These are phyloP conservation scores for Mallotus nudiflorus DNA, from an alignment of 345 rosid genomes.

Conservation along the genomic window DNA sequence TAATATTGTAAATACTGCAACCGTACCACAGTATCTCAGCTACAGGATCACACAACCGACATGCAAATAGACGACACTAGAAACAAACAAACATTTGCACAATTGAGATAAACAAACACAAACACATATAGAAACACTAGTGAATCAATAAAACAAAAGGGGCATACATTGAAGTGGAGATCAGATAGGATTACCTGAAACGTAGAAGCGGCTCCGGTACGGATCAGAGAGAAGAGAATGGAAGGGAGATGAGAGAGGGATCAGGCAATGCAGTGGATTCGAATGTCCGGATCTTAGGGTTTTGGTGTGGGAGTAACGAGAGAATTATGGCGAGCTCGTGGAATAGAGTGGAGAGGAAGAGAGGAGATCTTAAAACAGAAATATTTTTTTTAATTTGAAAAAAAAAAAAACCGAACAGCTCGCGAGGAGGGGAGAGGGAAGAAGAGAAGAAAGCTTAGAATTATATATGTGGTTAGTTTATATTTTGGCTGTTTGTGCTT, in stretches of 20 bases:
- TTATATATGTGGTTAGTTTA: no score
- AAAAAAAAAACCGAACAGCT: conserved; percentile 5
- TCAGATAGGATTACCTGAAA: neutral
- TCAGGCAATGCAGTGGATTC: neutral
- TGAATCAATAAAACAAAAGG: neutral
- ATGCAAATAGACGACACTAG: neutral
- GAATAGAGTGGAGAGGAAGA: neutral
- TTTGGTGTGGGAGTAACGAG: neutral
- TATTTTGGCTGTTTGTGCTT: neutral
- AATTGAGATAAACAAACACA: neutral
- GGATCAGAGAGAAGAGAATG: conserved; percentile 6
- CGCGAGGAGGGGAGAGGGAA: conserved; percentile 9
- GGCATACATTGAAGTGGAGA: neutral
- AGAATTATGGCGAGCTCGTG: conserved; percentile 2
- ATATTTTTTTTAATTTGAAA: neutral
- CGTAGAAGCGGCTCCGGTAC: neutral
- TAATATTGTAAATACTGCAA: neutral
- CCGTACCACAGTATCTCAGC: neutral
- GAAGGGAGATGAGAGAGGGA: neutral
- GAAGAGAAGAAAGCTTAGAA: neutral
- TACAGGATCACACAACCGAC: conserved; percentile 12
- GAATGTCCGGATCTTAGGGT: conserved; percentile 5
- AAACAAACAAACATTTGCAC: neutral
- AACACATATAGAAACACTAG: no score
- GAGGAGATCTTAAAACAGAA: neutral